These are phyloP conservation scores for Pisolithus thermaeus DNA, from an alignment of 1,284 basidiomycete genomes.

Conservation along the genomic window DNA sequence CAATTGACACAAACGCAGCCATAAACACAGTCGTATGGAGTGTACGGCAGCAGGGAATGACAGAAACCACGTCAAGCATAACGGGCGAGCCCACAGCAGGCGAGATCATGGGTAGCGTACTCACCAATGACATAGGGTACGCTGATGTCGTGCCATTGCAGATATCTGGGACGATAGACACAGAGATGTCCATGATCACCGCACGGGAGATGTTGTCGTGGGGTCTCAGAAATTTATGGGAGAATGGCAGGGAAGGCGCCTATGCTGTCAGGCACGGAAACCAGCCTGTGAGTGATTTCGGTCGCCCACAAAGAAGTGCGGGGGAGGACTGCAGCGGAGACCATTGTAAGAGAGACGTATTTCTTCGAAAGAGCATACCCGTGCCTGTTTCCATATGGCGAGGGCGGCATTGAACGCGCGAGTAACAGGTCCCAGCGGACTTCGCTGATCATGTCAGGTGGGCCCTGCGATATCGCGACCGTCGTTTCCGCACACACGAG, in stretches of 20 bases:
- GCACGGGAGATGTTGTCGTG: slow-evolving; percentile 16
- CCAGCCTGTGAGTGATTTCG: slow-evolving; percentile 5
- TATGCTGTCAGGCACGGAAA: slow-evolving; percentile 2
- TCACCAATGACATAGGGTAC: no score
- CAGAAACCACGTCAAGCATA: no score
- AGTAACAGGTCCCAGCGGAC: slow-evolving; percentile 12
- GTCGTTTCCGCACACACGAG: slow-evolving; percentile 26
- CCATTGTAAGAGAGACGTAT: slow-evolving; percentile 2
- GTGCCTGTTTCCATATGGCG: slow-evolving; percentile 35
- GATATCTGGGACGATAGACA: slow-evolving; percentile 12
- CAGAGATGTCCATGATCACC: slow-evolving; percentile 10
- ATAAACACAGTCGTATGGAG: no score
- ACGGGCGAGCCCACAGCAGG: no score
- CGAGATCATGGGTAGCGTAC: no score
- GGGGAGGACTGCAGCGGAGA: no score
- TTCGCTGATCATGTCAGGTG: slow-evolving; percentile 32
- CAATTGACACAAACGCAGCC: no score
- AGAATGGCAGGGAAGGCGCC: background rate
- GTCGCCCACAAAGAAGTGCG: background rate
- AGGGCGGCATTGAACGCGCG: slow-evolving; percentile 25
- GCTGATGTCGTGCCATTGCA: no score
- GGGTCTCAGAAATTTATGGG: slow-evolving; percentile 3
- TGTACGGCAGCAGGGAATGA: no score
- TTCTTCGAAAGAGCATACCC: slow-evolving; percentile 30
- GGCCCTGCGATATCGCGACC: slow-evolving; percentile 32